These are phyloP conservation scores for Penicillium frequentans DNA, from an alignment of 2,329 filamentous ascomycete genomes.

Conservation along the genomic window DNA sequence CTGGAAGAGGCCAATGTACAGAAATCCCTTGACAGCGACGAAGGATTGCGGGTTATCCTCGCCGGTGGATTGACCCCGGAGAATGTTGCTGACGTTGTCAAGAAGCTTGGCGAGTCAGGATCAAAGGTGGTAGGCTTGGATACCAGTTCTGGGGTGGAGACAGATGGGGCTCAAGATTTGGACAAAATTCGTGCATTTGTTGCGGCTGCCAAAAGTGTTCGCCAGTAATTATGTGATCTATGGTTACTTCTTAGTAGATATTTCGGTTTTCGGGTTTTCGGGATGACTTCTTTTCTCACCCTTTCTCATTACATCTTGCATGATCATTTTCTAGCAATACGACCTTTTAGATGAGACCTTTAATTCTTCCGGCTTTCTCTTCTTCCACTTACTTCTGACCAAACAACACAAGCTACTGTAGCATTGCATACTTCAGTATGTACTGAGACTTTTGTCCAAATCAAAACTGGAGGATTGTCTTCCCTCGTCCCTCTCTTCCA, in stretches of 20 bases:
- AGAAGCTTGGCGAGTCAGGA: slow-evolving; percentile 59
- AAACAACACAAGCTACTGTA: background rate
- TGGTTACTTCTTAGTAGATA: background rate
- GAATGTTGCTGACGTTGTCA: slow-evolving; percentile 71
- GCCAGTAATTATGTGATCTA: slow-evolving; percentile 16
- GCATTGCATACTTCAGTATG: background rate
- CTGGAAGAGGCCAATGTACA: slow-evolving; percentile 72
- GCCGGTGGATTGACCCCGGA: slow-evolving; percentile 81
- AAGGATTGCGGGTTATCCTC: slow-evolving; percentile 71
- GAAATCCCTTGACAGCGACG: slow-evolving; percentile 64
- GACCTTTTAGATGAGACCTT: background rate
- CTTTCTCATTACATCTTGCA: background rate
- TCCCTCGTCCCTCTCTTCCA: background rate
- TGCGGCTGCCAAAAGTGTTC: slow-evolving; percentile 64
- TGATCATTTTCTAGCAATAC: background rate
- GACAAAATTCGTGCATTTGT: slow-evolving; percentile 81
- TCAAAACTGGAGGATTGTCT: background rate
- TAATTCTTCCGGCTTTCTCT: background rate
- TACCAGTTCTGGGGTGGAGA: slow-evolving; percentile 92
- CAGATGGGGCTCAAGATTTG: slow-evolving; percentile 74
- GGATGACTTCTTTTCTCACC: slow-evolving; percentile 12
- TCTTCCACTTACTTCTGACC: background rate
- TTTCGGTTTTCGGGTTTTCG: background rate
- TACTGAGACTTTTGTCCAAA: no score
- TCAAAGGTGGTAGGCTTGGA: slow-evolving; percentile 78